phyloP scores from a whole-genome alignment of 1,284 basidiomycete species.

The Cystobasidium sp. region DNA sequence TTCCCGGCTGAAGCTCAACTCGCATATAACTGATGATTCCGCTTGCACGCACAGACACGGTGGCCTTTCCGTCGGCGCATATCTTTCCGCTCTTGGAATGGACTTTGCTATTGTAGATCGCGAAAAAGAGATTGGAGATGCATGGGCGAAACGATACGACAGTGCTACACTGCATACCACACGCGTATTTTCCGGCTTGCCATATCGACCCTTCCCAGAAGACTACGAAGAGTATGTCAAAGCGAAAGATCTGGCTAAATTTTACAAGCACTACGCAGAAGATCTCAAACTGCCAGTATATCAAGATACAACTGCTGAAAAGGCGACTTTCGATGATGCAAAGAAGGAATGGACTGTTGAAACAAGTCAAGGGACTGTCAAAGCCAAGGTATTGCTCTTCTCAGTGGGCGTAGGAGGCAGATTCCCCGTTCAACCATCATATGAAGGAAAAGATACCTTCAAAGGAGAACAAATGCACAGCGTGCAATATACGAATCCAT shows the following conservation, averaged over 20 bases:
- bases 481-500: slow-evolving; percentile 29
- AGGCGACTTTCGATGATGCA: slow-evolving; percentile 17
- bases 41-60: slow-evolving; percentile 12
- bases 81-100: slow-evolving; percentile 23
- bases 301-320: slow-evolving; percentile 2
- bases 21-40: background rate
- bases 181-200: slow-evolving; percentile 31
- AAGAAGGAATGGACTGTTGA: slow-evolving; percentile 15
- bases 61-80: slow-evolving; percentile 21
- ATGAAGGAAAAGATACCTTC: slow-evolving; percentile 12
- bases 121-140: slow-evolving; percentile 31
- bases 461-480: slow-evolving; percentile 29
- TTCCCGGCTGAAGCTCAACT: background rate
- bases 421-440: slow-evolving; percentile 20
- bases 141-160: slow-evolving; percentile 37
- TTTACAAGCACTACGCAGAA: slow-evolving; percentile 32
- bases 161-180: slow-evolving; percentile 42
- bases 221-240: slow-evolving; percentile 24
- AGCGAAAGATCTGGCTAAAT: slow-evolving; percentile 25
- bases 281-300: slow-evolving; percentile 38
- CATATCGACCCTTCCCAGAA: slow-evolving; percentile 30
- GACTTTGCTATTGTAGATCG: slow-evolving; percentile 25
- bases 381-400: slow-evolving; percentile 17
- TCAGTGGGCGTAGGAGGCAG: slow-evolving; percentile 33
- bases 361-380: background rate